These are phyloP conservation scores for Acrodontium crateriforme DNA, from an alignment of 2,329 filamentous ascomycete species.

Conservation along the genomic window DNA sequence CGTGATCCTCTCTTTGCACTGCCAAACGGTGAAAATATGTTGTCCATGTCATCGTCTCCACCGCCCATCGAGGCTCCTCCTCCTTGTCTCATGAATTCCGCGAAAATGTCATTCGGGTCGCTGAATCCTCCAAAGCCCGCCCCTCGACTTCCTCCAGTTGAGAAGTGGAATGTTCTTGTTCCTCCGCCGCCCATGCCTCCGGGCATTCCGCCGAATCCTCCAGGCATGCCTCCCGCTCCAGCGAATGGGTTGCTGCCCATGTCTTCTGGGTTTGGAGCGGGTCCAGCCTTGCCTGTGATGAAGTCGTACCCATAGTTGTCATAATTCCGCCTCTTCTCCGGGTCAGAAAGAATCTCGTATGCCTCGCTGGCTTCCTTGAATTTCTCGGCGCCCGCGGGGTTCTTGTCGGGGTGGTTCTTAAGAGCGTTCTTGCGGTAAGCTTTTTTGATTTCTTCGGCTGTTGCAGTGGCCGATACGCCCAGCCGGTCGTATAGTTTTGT, in stretches of 20 bases:
- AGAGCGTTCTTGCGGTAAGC: slow-evolving; percentile 81
- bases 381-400: slow-evolving; percentile 74
- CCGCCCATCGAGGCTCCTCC: slow-evolving; percentile 34
- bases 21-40: slow-evolving; percentile 42
- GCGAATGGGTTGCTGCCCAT: slow-evolving; percentile 27
- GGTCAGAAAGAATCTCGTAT: slow-evolving; percentile 94
- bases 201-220: slow-evolving; percentile 38
- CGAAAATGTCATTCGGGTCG: slow-evolving; percentile 71
- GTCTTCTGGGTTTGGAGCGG: slow-evolving; percentile 47
- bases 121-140: slow-evolving; percentile 64
- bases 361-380: slow-evolving; percentile 98
- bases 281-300: slow-evolving; percentile 35
- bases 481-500: slow-evolving; percentile 89
- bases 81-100: slow-evolving; percentile 59
- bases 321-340: slow-evolving; percentile 90
- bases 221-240: slow-evolving; percentile 42
- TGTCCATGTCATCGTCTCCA: slow-evolving; percentile 38
- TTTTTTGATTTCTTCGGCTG: slow-evolving; percentile 94
- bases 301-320: slow-evolving; percentile 92
- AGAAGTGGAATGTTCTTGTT: slow-evolving; percentile 52
- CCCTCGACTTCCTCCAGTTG: slow-evolving; percentile 37
- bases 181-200: slow-evolving; percentile 20
- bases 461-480: slow-evolving; percentile 61
- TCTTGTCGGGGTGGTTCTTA: slow-evolving; percentile 86
- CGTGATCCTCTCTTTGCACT: slow-evolving; percentile 29